A percentile compares a stretch with the other conserved stretches of the same genome.
Evolutionary conservation across 768 basidiomycete species (phyloP).

Genomic region (Clathrus columnatus): DNA sequence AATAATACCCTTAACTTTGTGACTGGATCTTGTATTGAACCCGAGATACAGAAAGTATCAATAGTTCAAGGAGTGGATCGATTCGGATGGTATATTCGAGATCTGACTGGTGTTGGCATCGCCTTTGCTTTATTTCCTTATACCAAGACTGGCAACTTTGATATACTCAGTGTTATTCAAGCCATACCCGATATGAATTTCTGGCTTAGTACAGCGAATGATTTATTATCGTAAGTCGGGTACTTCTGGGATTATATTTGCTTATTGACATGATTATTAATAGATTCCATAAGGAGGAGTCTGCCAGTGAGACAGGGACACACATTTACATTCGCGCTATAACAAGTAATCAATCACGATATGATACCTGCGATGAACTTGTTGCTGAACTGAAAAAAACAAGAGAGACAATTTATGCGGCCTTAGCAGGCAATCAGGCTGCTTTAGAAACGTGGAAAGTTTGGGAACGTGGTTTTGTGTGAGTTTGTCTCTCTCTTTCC

Average conservation of each 20-base stretch:
- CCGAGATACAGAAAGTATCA: background rate
- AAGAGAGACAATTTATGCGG: too few species aligned
- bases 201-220: background rate
- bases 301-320: background rate
- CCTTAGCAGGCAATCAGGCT: too few species aligned
- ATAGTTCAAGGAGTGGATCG: background rate
- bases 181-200: background rate
- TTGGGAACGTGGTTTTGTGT: too few species aligned
- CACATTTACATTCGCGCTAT: background rate
- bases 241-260: background rate
- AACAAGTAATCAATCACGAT: background rate
- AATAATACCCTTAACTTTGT: background rate
- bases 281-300: conserved; percentile 1
- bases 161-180: background rate
- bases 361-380: too few species aligned
- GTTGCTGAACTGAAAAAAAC: too few species aligned
- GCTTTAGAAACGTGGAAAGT: too few species aligned
- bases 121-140: background rate
- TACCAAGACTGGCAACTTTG: background rate
- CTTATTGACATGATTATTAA: background rate
- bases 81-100: background rate
- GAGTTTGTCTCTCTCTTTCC: too few species aligned
- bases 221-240: background rate
- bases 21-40: background rate
- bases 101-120: background rate